Percentiles rank a stretch among this genome's conserved stretches.
Evolutionary conservation across 371 early-diverging fungal species (phyloP).

Genomic region (Rhizomucor pusillus): DNA sequence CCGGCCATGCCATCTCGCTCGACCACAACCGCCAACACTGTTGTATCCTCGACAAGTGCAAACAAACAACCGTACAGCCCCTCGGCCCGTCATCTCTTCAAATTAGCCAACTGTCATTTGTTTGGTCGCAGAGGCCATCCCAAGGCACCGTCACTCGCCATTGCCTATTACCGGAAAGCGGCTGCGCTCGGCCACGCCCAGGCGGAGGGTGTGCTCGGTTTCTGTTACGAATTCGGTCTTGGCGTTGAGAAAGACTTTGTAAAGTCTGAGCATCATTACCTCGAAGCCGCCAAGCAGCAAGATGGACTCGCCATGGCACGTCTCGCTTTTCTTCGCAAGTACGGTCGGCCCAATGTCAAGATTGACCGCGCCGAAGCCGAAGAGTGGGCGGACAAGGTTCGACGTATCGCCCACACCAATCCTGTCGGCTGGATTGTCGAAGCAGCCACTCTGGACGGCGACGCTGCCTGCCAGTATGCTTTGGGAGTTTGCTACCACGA

Average conservation of each 20-base stretch:
- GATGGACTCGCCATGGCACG: slow-evolving; percentile 61
- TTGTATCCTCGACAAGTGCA: neutral
- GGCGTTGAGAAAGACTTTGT: slow-evolving; percentile 57
- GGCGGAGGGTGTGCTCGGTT: slow-evolving; percentile 60
- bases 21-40: slow-evolving; percentile 3
- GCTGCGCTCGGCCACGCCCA: slow-evolving; percentile 37
- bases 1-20: slow-evolving; percentile 16
- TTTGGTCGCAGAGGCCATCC: slow-evolving; percentile 54
- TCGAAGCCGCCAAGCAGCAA: slow-evolving; percentile 34
- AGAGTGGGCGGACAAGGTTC: slow-evolving; percentile 47
- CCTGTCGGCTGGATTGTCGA: slow-evolving; percentile 16
- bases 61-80: slow-evolving; percentile 1
- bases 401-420: slow-evolving; percentile 15
- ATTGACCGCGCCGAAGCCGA: slow-evolving; percentile 74
- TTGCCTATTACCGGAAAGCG: slow-evolving; percentile 43
- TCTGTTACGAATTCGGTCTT: slow-evolving; percentile 81
- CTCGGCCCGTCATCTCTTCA: slow-evolving; percentile 26
- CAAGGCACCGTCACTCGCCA: slow-evolving; percentile 43
- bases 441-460: slow-evolving; percentile 26
- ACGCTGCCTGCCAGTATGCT: slow-evolving; percentile 52
- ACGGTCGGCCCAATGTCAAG: slow-evolving; percentile 72
- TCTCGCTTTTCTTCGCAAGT: slow-evolving; percentile 70
- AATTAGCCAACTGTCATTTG: slow-evolving; percentile 46
- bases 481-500: slow-evolving; percentile 76
- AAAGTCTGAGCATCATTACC: slow-evolving; percentile 59